phyloP scores from a whole-genome alignment of 345 rosid species.

The Litchi chinensis region DNA sequence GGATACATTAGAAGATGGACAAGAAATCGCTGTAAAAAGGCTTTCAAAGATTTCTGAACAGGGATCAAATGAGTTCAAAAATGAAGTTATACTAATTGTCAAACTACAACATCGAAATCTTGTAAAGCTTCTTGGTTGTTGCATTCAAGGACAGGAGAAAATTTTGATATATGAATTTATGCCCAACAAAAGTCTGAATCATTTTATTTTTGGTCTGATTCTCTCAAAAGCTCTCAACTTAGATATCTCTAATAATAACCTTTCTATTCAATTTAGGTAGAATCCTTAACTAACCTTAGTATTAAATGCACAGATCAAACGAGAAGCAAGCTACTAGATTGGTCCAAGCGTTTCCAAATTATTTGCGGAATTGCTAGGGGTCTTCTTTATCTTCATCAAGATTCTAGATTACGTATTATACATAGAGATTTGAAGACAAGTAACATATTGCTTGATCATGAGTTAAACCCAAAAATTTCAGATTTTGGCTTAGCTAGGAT shows the following conservation, averaged over 20 bases:
- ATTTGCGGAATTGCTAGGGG: constrained; percentile 43
- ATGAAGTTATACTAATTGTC: constrained; percentile 24
- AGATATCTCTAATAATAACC: background rate
- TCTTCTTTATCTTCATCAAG: constrained; percentile 47
- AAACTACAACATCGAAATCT: constrained; percentile 48
- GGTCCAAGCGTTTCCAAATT: constrained; percentile 39
- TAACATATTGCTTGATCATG: constrained; percentile 38
- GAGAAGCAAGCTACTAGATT: constrained; percentile 27
- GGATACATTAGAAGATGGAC: constrained; percentile 22
- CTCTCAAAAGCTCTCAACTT: background rate
- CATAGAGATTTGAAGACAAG: constrained; percentile 44
- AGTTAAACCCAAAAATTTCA: constrained; percentile 41
- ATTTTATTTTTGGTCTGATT: constrained; percentile 32
- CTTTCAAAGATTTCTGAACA: constrained; percentile 21
- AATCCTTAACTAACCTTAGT: background rate
- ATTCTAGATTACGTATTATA: constrained; percentile 41
- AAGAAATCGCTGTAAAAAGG: constrained; percentile 30
- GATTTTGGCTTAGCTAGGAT: constrained; percentile 40
- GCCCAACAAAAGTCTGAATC: constrained; percentile 38
- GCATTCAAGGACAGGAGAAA: constrained; percentile 36
- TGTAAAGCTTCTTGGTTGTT: constrained; percentile 43
- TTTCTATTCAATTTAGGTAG: background rate
- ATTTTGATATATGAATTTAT: constrained; percentile 39
- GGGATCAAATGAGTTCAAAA: constrained; percentile 23
- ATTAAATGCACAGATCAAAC: constrained; percentile 24